phyloP scores from a whole-genome alignment of 2,329 filamentous ascomycete species.

The Fusarium beomiforme region DNA sequence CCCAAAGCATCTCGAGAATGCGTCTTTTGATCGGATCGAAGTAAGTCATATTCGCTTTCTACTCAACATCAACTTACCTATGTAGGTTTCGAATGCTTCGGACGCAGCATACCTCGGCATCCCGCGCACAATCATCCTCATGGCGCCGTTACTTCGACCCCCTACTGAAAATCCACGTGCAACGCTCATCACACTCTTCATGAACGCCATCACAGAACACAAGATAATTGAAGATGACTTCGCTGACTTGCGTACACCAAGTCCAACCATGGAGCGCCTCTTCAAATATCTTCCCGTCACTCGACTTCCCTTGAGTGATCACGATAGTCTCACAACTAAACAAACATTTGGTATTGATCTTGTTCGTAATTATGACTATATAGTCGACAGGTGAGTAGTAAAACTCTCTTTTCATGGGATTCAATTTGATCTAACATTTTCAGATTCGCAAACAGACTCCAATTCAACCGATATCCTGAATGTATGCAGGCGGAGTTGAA shows the following conservation, averaged over 20 bases:
- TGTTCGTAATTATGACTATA: not conserved
- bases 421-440: too few species aligned
- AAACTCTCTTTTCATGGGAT: too few species aligned
- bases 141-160: not conserved
- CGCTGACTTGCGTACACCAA: not conserved
- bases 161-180: conserved; percentile 4
- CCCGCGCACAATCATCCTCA: not conserved
- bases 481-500: not conserved
- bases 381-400: not conserved
- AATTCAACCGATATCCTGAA: not conserved
- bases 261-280: not conserved
- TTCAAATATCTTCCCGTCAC: not conserved
- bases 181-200: conserved; percentile 19
- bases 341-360: not conserved
- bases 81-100: conserved; percentile 15
- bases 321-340: too few species aligned
- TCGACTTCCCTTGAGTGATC: too few species aligned
- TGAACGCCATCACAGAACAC: not conserved
- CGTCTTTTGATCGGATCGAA: conserved; percentile 16
- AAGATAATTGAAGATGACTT: not conserved
- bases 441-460: not conserved
- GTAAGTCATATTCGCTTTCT: too few species aligned
- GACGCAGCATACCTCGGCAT: not conserved
- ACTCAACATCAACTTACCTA: too few species aligned
- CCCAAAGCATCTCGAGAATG: not conserved